Evolutionary conservation across 1,284 basidiomycete species (phyloP).

Genomic region (Sanghuangporus sanghuang): DNA sequence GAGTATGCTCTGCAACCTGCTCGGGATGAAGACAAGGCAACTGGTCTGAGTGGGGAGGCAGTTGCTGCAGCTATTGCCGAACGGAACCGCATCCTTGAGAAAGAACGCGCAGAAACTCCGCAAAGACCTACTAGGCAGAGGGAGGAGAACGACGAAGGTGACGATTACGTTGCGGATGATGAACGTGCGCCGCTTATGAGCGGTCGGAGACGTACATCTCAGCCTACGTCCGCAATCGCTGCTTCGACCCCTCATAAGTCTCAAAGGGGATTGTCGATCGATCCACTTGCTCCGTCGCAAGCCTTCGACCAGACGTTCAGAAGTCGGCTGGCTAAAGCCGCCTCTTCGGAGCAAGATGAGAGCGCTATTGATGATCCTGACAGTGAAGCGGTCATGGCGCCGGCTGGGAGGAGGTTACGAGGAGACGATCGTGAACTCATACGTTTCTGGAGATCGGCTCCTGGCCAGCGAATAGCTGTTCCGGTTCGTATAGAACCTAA

Average conservation of each 20-base stretch:
- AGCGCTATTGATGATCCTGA: slow-evolving; percentile 22
- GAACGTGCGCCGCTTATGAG: slow-evolving; percentile 40
- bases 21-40: slow-evolving; percentile 73
- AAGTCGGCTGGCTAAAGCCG: slow-evolving; percentile 44
- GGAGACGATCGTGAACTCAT: slow-evolving; percentile 55
- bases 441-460: slow-evolving; percentile 74
- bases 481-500: slow-evolving; percentile 96
- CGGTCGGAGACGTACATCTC: slow-evolving; percentile 22
- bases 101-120: slow-evolving; percentile 18
- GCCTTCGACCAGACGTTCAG: slow-evolving; percentile 79
- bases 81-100: slow-evolving; percentile 65
- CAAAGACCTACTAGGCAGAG: slow-evolving; percentile 12
- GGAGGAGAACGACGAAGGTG: slow-evolving; percentile 26
- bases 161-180: slow-evolving; percentile 30
- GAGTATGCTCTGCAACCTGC: slow-evolving; percentile 63
- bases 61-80: slow-evolving; percentile 78
- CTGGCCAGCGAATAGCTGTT: slow-evolving; percentile 88
- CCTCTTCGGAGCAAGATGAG: slow-evolving; percentile 20
- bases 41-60: slow-evolving; percentile 66
- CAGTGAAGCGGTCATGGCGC: slow-evolving; percentile 30
- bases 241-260: slow-evolving; percentile 13
- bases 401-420: slow-evolving; percentile 16
- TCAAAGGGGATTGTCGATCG: slow-evolving; percentile 59
- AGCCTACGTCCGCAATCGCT: slow-evolving; percentile 1
- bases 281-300: slow-evolving; percentile 78